Base-by-base conservation (phyloP, 371 early-diverging fungal genomes). In the Apophysomyces variabilis region DNA sequence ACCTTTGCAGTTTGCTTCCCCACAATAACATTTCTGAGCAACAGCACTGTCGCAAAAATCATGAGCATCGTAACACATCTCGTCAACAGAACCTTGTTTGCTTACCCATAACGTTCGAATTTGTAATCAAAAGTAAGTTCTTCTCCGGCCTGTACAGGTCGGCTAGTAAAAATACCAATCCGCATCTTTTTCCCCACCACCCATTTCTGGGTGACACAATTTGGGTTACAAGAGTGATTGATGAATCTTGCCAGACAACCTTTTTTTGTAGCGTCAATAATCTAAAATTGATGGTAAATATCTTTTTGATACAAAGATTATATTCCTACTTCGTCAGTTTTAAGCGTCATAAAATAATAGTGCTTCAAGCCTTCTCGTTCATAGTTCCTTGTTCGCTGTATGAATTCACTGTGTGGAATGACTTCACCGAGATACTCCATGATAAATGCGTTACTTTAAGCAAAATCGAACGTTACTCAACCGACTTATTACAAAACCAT, bases 391-490 rank as follows among this genome's bases (percentile, higher is more conserved):
- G 93, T 90, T 4, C 99, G 84, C 68, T 93, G 90, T 38, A 89
- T 73, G 70, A 98, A 97, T 66, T 89, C 89, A 21, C 76, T 65
- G 35, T 87, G 76, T 4, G 95, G 79, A 26, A 99, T 87, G 2
- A 98, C 93, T 73, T 99, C 99, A 36, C 99, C 99, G 66, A 92
- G 87, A 75, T 99, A 99, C 78, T 99, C 98, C 85, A 96, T 93
- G 57, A 99, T 89, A 76, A 98, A 97, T n/a, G 79, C 68, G 65
- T 83, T 83, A 6, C 83, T 80, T 66, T 11, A 39, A 11, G 3
- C 7, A 68, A 54, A 36, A 44, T 57, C n/a, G 36, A 65, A 50
- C 37, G 56, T 47, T 37, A 63, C 54, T 50, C 54, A 50, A 50
- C 4, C 54, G 21, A 12, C 44, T 61, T 26, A 0, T 66, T 57